Percentiles rank a stretch among this genome's conserved stretches.
Evolutionary conservation across 1,284 basidiomycete genomes (phyloP).

Genomic region (Apiotrichum gamsii): DNA sequence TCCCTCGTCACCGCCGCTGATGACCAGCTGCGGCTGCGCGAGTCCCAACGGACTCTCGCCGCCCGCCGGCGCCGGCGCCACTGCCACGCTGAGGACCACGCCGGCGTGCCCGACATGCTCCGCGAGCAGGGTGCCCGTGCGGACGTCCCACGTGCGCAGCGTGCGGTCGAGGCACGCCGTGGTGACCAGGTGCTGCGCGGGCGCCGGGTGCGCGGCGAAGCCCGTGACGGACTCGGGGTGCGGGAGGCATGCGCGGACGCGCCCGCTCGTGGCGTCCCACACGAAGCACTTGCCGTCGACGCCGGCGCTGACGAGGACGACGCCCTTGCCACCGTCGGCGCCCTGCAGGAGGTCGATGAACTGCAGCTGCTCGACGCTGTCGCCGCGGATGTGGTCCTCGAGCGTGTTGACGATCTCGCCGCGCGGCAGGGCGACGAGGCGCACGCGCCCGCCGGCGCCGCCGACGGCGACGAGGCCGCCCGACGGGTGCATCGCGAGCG

Average conservation of each 20-base stretch:
- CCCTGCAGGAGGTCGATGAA: constrained; percentile 71
- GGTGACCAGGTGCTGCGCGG: constrained; percentile 63
- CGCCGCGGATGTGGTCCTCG: constrained; percentile 75
- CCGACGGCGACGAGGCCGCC: constrained; percentile 85
- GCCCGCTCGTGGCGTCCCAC: constrained; percentile 84
- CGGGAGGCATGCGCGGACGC: constrained; percentile 61
- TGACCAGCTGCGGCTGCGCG: constrained; percentile 51
- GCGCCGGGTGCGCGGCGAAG: constrained; percentile 64
- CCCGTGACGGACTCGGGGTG: constrained; percentile 73
- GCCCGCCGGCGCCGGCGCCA: constrained; percentile 48
- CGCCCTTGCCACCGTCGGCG: constrained; percentile 53
- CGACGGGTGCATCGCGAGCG: constrained; percentile 73
- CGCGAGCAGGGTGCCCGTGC: constrained; percentile 69
- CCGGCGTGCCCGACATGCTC: constrained; percentile 80
- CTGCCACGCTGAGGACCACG: constrained; percentile 67
- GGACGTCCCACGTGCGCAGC: constrained; percentile 86
- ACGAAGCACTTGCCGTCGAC: constrained; percentile 91
- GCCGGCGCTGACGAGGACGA: constrained; percentile 71
- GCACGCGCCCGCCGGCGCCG: constrained; percentile 71
- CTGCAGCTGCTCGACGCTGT: constrained; percentile 81
- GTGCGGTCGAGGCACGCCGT: constrained; percentile 80
- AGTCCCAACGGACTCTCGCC: constrained; percentile 39
- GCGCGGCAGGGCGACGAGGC: constrained; percentile 76
- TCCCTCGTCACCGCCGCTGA: constrained; percentile 82
- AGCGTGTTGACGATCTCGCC: constrained; percentile 66